phyloP scores from a whole-genome alignment of 306 rosid genomes.

The Vigna hirtella region DNA sequence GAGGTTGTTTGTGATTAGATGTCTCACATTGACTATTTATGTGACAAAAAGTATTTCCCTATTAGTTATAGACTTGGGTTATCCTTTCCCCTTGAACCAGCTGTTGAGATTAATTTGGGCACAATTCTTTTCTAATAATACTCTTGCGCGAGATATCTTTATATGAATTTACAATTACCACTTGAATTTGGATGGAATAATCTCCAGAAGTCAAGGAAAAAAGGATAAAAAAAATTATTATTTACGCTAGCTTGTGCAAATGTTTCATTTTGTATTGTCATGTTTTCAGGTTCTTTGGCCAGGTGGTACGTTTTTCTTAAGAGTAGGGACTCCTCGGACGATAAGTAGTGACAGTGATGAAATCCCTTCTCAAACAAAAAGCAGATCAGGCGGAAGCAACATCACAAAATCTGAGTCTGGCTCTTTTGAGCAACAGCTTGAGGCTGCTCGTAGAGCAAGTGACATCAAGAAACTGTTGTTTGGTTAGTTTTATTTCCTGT shows the following conservation, averaged over 20 bases:
- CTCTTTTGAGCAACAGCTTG: constrained; percentile 88
- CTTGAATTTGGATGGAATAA: neutral
- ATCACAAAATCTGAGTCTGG: constrained; percentile 56
- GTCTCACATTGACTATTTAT: no score
- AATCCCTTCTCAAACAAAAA: constrained; percentile 49
- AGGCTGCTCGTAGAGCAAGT: constrained; percentile 96
- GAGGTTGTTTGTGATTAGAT: no score
- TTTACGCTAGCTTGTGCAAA: constrained; percentile 34
- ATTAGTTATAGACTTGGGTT: no score
- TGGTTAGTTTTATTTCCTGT: constrained; percentile 64
- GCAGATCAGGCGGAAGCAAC: constrained; percentile 59
- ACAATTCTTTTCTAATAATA: no score
- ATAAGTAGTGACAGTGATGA: constrained; percentile 41
- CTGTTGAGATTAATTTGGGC: no score
- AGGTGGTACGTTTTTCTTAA: constrained; percentile 76
- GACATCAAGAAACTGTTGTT: constrained; percentile 83
- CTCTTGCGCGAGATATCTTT: no score
- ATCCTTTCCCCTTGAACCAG: no score
- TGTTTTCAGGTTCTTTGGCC: constrained; percentile 91
- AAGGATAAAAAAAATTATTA: neutral
- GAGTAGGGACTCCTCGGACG: constrained; percentile 50
- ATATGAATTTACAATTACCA: no score
- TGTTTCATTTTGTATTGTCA: constrained; percentile 36
- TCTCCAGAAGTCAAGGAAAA: neutral
- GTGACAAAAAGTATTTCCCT: no score